A percentile compares a stretch with the other conserved stretches of the same genome.
Evolutionary conservation across 2,329 filamentous ascomycete genomes (phyloP).

Genomic region (Clonostachys chloroleuca): DNA sequence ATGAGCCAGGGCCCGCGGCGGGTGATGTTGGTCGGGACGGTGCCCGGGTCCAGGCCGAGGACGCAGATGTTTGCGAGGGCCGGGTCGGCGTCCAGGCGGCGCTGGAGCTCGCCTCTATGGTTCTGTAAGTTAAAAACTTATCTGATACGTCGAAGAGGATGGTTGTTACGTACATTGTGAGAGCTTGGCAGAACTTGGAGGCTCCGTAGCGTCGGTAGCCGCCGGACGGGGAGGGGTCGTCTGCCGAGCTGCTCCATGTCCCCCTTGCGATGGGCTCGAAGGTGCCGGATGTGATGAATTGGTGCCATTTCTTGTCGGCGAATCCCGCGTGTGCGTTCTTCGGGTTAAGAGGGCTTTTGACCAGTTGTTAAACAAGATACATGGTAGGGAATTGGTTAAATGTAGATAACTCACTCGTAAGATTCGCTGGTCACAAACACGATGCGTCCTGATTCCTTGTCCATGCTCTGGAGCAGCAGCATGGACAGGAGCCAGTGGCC

Average conservation of each 20-base stretch:
- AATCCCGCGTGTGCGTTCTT: slow-evolving; percentile 9
- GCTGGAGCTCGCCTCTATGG: slow-evolving; percentile 25
- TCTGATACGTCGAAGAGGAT: too few species aligned
- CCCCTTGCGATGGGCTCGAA: slow-evolving; percentile 22
- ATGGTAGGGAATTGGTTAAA: not conserved
- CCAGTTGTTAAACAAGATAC: slow-evolving; percentile 7
- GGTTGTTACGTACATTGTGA: too few species aligned
- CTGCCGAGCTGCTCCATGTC: slow-evolving; percentile 21
- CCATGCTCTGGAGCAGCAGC: slow-evolving; percentile 24
- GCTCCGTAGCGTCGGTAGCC: slow-evolving; percentile 30
- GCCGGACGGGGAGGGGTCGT: slow-evolving; percentile 14
- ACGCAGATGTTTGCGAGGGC: slow-evolving; percentile 24
- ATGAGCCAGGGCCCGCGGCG: slow-evolving; percentile 16
- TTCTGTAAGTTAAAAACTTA: too few species aligned
- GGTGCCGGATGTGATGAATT: slow-evolving; percentile 14
- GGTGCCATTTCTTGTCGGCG: slow-evolving; percentile 10
- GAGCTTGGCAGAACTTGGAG: slow-evolving; percentile 23
- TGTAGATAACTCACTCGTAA: slow-evolving; percentile 20
- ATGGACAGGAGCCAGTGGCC: slow-evolving; percentile 20
- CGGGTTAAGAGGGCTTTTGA: slow-evolving; percentile 17
- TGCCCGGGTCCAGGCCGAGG: slow-evolving; percentile 29
- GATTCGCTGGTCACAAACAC: slow-evolving; percentile 21
- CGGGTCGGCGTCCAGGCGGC: slow-evolving; percentile 24
- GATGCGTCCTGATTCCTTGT: slow-evolving; percentile 16
- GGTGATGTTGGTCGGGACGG: slow-evolving; percentile 22